Percentiles rank a stretch among this genome's conserved stretches.
Conservation (phyloP, 2,329 filamentous ascomycete genomes). For the Lachnellula willkommii region DNA sequence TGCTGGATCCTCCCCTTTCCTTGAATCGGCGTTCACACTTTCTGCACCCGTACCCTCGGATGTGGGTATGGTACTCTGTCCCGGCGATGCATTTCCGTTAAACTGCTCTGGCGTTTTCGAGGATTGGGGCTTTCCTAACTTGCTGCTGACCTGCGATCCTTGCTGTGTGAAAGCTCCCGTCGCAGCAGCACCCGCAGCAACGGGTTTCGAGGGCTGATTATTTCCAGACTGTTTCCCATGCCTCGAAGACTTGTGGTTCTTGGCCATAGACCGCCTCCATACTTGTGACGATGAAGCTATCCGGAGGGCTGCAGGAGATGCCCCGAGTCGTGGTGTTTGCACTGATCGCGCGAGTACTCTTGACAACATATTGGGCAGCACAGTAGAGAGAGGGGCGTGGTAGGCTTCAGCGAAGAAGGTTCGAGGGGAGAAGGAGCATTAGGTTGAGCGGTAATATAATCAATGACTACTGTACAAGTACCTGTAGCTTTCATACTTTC, state of each 20-base stretch:
- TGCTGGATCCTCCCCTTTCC: conserved; percentile 13
- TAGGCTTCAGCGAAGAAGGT: conserved; percentile 28
- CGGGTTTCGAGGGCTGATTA: conserved; percentile 12
- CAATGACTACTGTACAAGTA: background rate
- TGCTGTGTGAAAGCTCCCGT: conserved; percentile 14
- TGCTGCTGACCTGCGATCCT: conserved; percentile 14
- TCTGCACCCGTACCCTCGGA: conserved; percentile 12
- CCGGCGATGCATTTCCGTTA: conserved; percentile 14
- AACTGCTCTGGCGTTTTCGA: conserved; percentile 16
- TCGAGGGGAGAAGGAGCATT: background rate
- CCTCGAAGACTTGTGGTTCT: conserved; percentile 32
- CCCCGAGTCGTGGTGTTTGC: conserved; percentile 23
- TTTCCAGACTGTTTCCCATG: conserved; percentile 6
- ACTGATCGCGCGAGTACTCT: conserved; percentile 26
- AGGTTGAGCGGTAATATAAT: background rate
- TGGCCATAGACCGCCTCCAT: conserved; percentile 43
- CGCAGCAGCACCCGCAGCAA: conserved; percentile 3
- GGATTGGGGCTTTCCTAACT: conserved; percentile 17
- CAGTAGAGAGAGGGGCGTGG: conserved; percentile 11
- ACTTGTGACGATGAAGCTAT: conserved; percentile 32
- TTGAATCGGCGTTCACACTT: conserved; percentile 12
- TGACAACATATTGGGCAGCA: conserved; percentile 28
- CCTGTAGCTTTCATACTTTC: too few species aligned
- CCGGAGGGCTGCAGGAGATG: conserved; percentile 27
- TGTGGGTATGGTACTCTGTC: conserved; percentile 13